phyloP scores from a whole-genome alignment of 202 grass and related monocot species.

The Carex arenaria region DNA sequence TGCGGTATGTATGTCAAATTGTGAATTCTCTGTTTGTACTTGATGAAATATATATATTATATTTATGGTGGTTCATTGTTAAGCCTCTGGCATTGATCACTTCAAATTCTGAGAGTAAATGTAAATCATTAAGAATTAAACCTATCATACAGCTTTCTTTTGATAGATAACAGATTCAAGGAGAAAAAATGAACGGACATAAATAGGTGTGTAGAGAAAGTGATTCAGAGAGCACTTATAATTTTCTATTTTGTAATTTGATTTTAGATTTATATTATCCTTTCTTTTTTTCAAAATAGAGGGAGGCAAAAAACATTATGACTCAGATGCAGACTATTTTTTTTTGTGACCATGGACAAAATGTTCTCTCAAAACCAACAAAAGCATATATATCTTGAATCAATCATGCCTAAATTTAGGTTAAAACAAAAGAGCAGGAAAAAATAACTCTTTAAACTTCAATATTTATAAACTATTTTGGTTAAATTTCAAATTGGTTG shows the following conservation, averaged over 20 bases:
- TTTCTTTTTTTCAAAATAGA: background rate
- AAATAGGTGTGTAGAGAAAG: background rate
- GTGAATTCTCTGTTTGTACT: background rate
- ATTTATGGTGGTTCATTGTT: background rate
- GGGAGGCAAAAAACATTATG: too few relatives aligned
- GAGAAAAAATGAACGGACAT: background rate
- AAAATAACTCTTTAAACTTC: background rate
- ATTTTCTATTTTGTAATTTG: background rate
- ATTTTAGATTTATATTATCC: too few relatives aligned
- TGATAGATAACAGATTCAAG: background rate
- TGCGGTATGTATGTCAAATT: too few relatives aligned
- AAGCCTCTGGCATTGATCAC: background rate
- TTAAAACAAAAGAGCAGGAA: background rate
- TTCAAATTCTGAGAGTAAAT: background rate
- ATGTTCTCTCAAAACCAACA: background rate
- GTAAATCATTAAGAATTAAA: background rate
- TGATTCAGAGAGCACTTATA: background rate
- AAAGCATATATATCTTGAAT: background rate
- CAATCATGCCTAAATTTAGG: background rate
- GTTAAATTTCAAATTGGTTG: background rate
- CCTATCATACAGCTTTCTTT: background rate
- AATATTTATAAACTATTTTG: background rate
- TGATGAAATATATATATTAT: background rate
- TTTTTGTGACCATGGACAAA: too few relatives aligned
- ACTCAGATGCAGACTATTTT: too few relatives aligned